Evolutionary conservation across 1,284 basidiomycete genomes (phyloP).

Genomic region (Melampsora americana): DNA sequence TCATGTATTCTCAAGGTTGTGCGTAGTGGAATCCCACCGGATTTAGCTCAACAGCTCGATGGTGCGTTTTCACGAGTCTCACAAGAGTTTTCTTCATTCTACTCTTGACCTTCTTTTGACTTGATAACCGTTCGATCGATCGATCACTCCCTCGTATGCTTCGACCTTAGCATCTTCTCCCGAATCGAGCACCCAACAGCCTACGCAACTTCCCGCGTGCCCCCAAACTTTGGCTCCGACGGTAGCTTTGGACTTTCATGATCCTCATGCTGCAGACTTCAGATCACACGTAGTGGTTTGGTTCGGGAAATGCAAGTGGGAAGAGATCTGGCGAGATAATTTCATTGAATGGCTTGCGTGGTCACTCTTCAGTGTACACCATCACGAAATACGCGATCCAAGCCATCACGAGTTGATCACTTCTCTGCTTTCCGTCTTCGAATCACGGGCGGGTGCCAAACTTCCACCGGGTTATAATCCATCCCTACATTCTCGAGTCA

Average conservation of each 20-base stretch:
- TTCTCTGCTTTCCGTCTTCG: slow-evolving; percentile 50
- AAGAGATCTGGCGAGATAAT: slow-evolving; percentile 46
- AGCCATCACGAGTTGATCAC: slow-evolving; percentile 47
- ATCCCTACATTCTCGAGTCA: slow-evolving; percentile 46
- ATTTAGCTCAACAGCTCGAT: not conserved
- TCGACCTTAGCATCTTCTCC: not conserved
- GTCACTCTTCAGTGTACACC: slow-evolving; percentile 49
- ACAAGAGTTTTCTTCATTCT: too few species aligned
- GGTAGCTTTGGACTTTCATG: too few species aligned
- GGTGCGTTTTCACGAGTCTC: too few species aligned
- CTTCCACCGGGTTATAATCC: slow-evolving; percentile 46
- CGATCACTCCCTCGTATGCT: not conserved
- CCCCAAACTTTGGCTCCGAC: too few species aligned
- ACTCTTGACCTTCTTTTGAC: not conserved
- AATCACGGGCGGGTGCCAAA: slow-evolving; percentile 50
- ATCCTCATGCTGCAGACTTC: slow-evolving; percentile 22
- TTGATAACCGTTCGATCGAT: not conserved
- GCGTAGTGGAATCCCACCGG: slow-evolving; percentile 20
- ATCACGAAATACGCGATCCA: slow-evolving; percentile 47
- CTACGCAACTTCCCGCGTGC: too few species aligned
- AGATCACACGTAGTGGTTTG: slow-evolving; percentile 25
- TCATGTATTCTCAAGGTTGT: slow-evolving; percentile 16
- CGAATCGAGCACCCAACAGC: too few species aligned
- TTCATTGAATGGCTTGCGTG: slow-evolving; percentile 52
- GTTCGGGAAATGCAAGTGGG: slow-evolving; percentile 35